phyloP scores from a whole-genome alignment of 495 filamentous ascomycete species.

The Penicillium manginii region DNA sequence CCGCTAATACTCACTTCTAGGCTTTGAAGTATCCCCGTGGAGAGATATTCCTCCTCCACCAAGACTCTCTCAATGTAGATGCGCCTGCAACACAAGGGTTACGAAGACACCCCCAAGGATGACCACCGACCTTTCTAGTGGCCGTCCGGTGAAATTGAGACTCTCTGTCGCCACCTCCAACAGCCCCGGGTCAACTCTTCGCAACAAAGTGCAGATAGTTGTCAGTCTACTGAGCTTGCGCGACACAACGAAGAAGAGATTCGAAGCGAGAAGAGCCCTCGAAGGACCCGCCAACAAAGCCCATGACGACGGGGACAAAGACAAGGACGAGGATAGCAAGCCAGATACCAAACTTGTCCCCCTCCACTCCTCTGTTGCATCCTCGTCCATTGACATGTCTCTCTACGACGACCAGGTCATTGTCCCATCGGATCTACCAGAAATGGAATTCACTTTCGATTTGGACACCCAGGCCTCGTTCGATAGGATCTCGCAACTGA shows the following conservation, averaged over 20 bases:
- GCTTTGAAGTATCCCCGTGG: not conserved
- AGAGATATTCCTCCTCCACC: not conserved
- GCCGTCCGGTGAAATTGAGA: slow-evolving; percentile 8
- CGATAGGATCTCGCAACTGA: not conserved
- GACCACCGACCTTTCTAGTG: slow-evolving; percentile 7
- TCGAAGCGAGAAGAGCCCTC: slow-evolving; percentile 3
- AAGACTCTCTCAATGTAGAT: slow-evolving; percentile 1
- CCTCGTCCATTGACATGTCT: slow-evolving; percentile 7
- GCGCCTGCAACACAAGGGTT: slow-evolving; percentile 2
- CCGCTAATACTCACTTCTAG: not conserved
- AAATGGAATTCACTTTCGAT: not conserved
- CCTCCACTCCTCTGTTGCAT: not conserved
- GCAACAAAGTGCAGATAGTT: slow-evolving; percentile 17
- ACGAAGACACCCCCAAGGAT: not conserved
- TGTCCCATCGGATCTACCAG: not conserved
- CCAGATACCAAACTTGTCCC: not conserved
- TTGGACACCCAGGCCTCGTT: not conserved
- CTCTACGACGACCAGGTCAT: not conserved
- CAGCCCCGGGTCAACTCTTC: slow-evolving; percentile 8
- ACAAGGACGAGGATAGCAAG: not conserved
- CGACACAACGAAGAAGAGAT: slow-evolving; percentile 5
- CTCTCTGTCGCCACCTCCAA: not conserved
- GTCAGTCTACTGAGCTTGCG: slow-evolving; percentile 21
- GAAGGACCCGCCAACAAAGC: not conserved
- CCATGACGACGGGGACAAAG: not conserved